phyloP scores from a whole-genome alignment of 2,329 filamentous ascomycete genomes.

The Apiospora marii region DNA sequence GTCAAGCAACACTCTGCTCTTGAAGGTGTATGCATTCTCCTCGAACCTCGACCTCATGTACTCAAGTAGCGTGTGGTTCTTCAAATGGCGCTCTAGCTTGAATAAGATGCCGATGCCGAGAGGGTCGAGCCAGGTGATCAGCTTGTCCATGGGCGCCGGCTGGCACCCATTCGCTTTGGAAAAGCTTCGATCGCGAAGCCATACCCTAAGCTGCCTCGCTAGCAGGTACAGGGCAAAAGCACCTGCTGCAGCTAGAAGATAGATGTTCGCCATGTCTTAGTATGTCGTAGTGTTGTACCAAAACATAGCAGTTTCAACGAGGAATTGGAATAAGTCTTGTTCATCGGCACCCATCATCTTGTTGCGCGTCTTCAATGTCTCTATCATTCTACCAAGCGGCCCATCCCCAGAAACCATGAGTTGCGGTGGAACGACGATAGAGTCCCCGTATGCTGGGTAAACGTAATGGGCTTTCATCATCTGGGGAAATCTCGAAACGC shows the following conservation, averaged over 20 bases:
- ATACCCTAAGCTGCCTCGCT: background rate
- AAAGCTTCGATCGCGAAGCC: background rate
- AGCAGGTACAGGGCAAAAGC: background rate
- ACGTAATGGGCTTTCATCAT: background rate
- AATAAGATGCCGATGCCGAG: conserved; percentile 38
- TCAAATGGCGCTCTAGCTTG: conserved; percentile 31
- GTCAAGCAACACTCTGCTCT: conserved; percentile 36
- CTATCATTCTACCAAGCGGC: background rate
- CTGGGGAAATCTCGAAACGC: background rate
- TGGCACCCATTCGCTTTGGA: background rate
- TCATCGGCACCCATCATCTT: background rate
- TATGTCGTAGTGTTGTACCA: background rate
- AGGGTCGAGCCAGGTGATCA: conserved; percentile 29
- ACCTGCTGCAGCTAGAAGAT: background rate
- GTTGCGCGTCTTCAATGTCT: background rate
- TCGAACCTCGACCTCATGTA: conserved; percentile 29
- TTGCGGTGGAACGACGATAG: background rate
- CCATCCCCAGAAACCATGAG: background rate
- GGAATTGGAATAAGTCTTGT: background rate
- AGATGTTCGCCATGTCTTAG: background rate
- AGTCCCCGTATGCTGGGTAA: background rate
- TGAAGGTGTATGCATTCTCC: conserved; percentile 35
- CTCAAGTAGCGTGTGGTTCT: conserved; percentile 33
- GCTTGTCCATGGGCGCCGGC: conserved; percentile 21
- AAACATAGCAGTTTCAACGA: background rate